Evolutionary conservation across 2,329 filamentous ascomycete species (phyloP).

Genomic region (Exophiala aquamarina): DNA sequence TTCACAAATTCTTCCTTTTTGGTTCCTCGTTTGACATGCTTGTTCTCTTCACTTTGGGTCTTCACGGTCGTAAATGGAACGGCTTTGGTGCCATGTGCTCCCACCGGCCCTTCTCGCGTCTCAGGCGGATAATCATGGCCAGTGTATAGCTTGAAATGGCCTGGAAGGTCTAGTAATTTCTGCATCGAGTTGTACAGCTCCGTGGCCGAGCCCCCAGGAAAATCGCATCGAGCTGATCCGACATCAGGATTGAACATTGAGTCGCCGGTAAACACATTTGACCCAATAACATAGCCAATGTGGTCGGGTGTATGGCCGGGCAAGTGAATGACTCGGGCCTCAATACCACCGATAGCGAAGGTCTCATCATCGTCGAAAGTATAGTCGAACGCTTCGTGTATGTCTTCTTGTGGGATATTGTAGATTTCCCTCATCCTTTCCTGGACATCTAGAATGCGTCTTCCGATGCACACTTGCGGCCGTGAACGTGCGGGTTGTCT

Average conservation of each 20-base stretch:
- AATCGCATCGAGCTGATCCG: conserved; percentile 56
- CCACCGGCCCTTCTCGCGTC: conserved; percentile 33
- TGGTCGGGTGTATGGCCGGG: conserved; percentile 66
- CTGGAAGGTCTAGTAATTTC: conserved; percentile 44
- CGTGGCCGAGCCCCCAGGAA: conserved; percentile 51
- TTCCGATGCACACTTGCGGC: conserved; percentile 58
- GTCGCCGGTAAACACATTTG: conserved; percentile 54
- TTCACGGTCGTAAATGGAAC: conserved; percentile 36
- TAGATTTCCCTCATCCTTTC: conserved; percentile 53
- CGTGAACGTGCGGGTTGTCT: conserved; percentile 31
- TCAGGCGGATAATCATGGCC: conserved; percentile 54
- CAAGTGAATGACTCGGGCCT: conserved; percentile 54
- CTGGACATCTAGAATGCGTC: conserved; percentile 57
- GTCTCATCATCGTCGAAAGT: conserved; percentile 57
- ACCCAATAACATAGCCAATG: conserved; percentile 59
- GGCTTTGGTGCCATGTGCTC: conserved; percentile 24
- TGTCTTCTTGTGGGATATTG: conserved; percentile 46
- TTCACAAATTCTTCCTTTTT: conserved; percentile 35
- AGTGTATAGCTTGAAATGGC: conserved; percentile 51
- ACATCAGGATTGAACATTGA: conserved; percentile 55
- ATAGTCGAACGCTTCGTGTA: conserved; percentile 51
- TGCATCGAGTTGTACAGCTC: conserved; percentile 47
- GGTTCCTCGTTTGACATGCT: conserved; percentile 32
- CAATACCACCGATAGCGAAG: conserved; percentile 53
- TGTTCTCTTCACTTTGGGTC: conserved; percentile 37